These are phyloP conservation scores for Primulina eburnea DNA, from an alignment of 257 asterid genomes.

Conservation along the genomic window DNA sequence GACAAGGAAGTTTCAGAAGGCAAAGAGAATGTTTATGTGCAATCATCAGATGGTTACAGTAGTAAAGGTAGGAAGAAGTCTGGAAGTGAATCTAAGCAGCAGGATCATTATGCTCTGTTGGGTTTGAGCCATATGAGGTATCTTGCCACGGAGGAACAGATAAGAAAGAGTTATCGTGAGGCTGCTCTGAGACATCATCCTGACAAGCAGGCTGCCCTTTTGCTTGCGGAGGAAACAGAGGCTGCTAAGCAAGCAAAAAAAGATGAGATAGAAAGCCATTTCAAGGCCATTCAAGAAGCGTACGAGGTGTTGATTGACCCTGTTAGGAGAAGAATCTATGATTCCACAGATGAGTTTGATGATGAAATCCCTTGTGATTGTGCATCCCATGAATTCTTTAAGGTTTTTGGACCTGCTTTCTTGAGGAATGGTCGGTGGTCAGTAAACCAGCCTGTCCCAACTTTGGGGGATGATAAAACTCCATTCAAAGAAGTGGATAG, in stretches of 20 bases:
- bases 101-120: constrained; percentile 90
- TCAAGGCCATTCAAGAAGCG: constrained; percentile 90
- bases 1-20: constrained; percentile 42
- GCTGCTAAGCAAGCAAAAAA: constrained; percentile 82
- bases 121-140: constrained; percentile 92
- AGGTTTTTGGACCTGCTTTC: constrained; percentile 94
- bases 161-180: constrained; percentile 81
- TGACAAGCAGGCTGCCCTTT: constrained; percentile 86
- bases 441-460: constrained; percentile 60
- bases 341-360: constrained; percentile 96
- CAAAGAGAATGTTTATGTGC: constrained; percentile 51
- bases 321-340: constrained; percentile 84
- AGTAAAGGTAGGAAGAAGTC: constrained; percentile 88
- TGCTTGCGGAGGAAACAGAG: constrained; percentile 84
- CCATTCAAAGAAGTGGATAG: constrained; percentile 61
- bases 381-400: constrained; percentile 85
- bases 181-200: constrained; percentile 92
- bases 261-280: constrained; percentile 85
- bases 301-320: constrained; percentile 91
- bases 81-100: constrained; percentile 61
- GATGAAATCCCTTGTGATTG: constrained; percentile 87
- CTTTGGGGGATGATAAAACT: constrained; percentile 74
- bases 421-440: constrained; percentile 99
- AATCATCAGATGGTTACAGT: constrained; percentile 72
- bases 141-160: constrained; percentile 97